A percentile compares a stretch with the other conserved stretches of the same genome.
Conservation (phyloP, 805 yeast species). For the Starmerella gropengiesseri region DNA sequence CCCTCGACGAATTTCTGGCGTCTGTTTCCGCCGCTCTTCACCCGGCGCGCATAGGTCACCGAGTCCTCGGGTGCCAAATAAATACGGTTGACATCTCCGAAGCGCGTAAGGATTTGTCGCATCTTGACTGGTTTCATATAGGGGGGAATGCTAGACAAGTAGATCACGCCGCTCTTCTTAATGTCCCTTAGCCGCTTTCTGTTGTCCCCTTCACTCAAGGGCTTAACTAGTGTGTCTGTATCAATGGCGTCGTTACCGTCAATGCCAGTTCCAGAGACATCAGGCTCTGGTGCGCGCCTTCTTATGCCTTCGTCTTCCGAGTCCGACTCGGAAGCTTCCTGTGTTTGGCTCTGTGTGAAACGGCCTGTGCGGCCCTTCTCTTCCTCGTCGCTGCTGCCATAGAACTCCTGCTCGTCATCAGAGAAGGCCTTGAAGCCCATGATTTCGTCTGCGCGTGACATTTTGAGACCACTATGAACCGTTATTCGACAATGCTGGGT, state of each 20-base stretch:
- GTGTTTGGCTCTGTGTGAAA: neutral
- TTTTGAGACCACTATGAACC: neutral
- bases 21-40: slow-evolving; percentile 84
- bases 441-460: slow-evolving; percentile 18
- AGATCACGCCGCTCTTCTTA: slow-evolving; percentile 83
- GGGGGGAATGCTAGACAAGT: slow-evolving; percentile 83
- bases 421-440: slow-evolving; percentile 19
- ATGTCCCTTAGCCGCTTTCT: slow-evolving; percentile 36
- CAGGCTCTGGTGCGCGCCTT: slow-evolving; percentile 17
- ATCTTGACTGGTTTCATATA: slow-evolving; percentile 92
- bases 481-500: neutral
- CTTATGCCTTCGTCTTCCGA: slow-evolving; percentile 6
- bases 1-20: slow-evolving; percentile 84
- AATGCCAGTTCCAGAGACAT: no score
- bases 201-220: slow-evolving; percentile 29
- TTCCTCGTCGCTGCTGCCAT: slow-evolving; percentile 16
- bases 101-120: slow-evolving; percentile 65
- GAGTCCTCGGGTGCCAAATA: slow-evolving; percentile 80
- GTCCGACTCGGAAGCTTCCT: slow-evolving; percentile 8
- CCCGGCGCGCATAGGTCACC: slow-evolving; percentile 50
- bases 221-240: slow-evolving; percentile 14
- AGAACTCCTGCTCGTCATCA: slow-evolving; percentile 10
- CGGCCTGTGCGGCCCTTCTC: slow-evolving; percentile 7
- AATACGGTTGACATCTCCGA: slow-evolving; percentile 80
- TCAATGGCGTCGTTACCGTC: slow-evolving; percentile 22